Base-by-base conservation (phyloP, 768 basidiomycete genomes). In the Xerocomus spinulosus region DNA sequence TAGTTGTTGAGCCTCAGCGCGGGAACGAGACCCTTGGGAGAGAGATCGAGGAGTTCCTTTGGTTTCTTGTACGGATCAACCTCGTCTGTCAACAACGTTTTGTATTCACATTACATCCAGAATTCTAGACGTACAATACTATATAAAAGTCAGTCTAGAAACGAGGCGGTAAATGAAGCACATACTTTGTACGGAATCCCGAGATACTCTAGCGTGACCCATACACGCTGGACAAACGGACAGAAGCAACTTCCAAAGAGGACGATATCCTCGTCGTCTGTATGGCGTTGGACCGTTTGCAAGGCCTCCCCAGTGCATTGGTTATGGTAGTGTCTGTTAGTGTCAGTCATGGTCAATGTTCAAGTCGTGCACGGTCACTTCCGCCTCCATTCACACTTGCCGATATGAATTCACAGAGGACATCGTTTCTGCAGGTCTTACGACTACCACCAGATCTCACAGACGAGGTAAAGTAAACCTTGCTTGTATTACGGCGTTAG, bases 41-140 rank as follows among this genome's bases (percentile, higher is more conserved):
- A 90, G 15, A 89, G 72, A 30, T 86, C 80, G n/a, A 93, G 72
- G 17, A 92, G 76, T 26, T 87, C 87, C 41, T 79, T 64, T 0
- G 89, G 86, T 55, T 91, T 92, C 67, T 81, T 81, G 71, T 91
- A 90, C 17, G 87, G 85, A 64, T 89, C 84, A 24, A 88, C 84
- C 66, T 89, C 87, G 56, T 84, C 87, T 88, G 49, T 45, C 32
- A 23, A 26, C 4, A 20, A 20, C 7, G 12, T 12, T 46, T 5
- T 18, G 26, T 14, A 28, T 42, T 35, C 35, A 23, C 18, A 9
- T 18, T 21, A 54, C 48, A 10, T 40, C 23, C 30, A 9, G 14
- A 9, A n/a, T 4, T 2, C 3, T 15, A 23, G 30, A 62, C 67
- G 55, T 49, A 77, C 73, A 68, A 45, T 76, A 76, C 75, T 74